Evolutionary conservation across 352 stramenopile genomes (phyloP), one percentile per base, ranked within the genome.

Genomic region (Phytophthora pinifolia): DNA sequence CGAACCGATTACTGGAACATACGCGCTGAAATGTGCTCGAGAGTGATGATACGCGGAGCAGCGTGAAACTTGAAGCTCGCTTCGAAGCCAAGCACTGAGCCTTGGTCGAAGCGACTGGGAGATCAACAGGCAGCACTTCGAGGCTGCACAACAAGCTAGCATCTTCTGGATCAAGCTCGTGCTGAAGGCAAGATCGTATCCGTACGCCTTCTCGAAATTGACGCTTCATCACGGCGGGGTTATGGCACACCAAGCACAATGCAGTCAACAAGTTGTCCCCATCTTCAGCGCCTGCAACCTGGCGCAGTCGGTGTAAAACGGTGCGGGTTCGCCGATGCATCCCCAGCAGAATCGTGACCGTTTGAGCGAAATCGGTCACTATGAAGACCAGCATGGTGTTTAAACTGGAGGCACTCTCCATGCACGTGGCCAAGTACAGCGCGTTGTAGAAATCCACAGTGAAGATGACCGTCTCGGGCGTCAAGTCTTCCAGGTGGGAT

Each of bases 361-460:
- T 57, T 12, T 37, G 54, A 6, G 13, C n/a, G 4, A 46, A 27
- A 38, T 58, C 55, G 9, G 58, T 29, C 3, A 15, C 27, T 15
- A 58, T 41, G 1, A 63, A 25, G 2, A 47, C 18, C 2, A 13
- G 31, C n/a, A 58, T 34, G 0, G 55, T 58, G 9, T 25, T 39
- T 1, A 22, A 31, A 10, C 62, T 65, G 14, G 48, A 46, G 9
- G 59, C 52, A 7, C 31, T 54, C n/a, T 78, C 61, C 60, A 80
- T 78, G 36, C 64, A 74, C 3, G 49, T 62, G 2, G 63, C 55
- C 7, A 78, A 15, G 36, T 76, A 83, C 9, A 83, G 36, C 3
- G 63, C 33, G 29, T 77, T 72, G 54, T 78, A 79, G 25, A 79
- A 51, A 14, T 79, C 60, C 15, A 70, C 67, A 0, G 68, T 67